Evolutionary conservation across 2,329 filamentous ascomycete genomes (phyloP).

Genomic region (Pseudogymnoascus sp.): DNA sequence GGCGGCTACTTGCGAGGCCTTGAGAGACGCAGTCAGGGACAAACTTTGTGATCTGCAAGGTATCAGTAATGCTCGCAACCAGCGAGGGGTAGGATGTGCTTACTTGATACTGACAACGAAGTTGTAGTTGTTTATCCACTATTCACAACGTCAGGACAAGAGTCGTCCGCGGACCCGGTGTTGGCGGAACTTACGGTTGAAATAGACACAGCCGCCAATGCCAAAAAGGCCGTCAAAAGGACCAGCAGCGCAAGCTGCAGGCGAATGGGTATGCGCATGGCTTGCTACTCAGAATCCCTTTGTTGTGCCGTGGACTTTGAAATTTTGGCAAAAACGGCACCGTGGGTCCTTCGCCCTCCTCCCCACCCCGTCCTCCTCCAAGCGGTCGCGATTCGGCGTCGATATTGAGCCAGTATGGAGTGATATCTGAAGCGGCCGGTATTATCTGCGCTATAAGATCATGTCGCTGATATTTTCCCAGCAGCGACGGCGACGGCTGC

Average conservation of each 20-base stretch:
- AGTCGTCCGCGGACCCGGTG: constrained; percentile 15
- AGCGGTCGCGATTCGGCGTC: neutral
- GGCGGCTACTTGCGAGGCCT: constrained; percentile 71
- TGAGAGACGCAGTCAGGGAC: constrained; percentile 73
- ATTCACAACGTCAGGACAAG: neutral
- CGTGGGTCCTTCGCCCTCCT: neutral
- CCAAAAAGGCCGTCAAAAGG: constrained; percentile 62
- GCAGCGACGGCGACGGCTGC: neutral
- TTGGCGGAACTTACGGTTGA: constrained; percentile 51
- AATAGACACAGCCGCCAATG: constrained; percentile 69
- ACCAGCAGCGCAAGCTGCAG: constrained; percentile 80
- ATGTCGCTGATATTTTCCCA: neutral
- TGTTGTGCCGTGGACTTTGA: neutral
- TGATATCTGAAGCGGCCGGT: neutral
- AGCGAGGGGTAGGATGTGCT: constrained; percentile 1
- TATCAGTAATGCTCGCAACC: constrained; percentile 11
- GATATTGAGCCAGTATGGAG: neutral
- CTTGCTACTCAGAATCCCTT: neutral
- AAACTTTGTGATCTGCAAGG: constrained; percentile 47
- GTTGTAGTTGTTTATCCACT: constrained; percentile 52
- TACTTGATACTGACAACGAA: constrained; percentile 50
- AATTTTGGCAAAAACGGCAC: neutral
- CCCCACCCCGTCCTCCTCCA: neutral
- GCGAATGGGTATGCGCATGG: constrained; percentile 73
- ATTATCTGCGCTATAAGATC: neutral